These are phyloP conservation scores for Leishmania gerbilli DNA, from an alignment of 208 protist genomes.

Conservation along the genomic window DNA sequence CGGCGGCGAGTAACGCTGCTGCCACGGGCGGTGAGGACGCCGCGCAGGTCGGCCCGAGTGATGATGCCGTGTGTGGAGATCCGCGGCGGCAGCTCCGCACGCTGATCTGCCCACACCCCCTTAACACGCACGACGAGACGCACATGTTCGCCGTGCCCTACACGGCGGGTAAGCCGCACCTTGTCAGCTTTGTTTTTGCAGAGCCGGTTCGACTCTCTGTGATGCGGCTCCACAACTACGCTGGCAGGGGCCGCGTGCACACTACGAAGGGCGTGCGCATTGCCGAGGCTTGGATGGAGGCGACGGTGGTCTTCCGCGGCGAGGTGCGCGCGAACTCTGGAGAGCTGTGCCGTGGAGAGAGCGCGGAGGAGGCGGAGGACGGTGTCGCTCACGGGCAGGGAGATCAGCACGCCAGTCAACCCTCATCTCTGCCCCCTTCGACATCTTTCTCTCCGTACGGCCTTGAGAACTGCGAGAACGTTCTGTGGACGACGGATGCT, in stretches of 20 bases:
- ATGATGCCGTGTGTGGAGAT: constrained; percentile 20
- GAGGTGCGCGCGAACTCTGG: constrained; percentile 67
- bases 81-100: constrained; percentile 60
- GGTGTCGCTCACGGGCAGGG: neutral
- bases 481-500: constrained; percentile 65
- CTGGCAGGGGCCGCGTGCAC: constrained; percentile 88
- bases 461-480: constrained; percentile 71
- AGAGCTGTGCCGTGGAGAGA: constrained; percentile 23
- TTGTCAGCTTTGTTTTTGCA: constrained; percentile 73
- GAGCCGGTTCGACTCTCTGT: constrained; percentile 59
- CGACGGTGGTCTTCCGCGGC: constrained; percentile 52
- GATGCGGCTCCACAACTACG: constrained; percentile 92
- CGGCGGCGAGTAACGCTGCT: constrained; percentile 4
- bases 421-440: neutral
- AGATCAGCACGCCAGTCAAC: neutral
- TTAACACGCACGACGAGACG: constrained; percentile 85
- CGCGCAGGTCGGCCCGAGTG: constrained; percentile 3
- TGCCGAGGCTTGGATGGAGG: constrained; percentile 84
- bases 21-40: neutral
- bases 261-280: constrained; percentile 77
- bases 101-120: constrained; percentile 63
- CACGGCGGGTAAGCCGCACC: constrained; percentile 56
- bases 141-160: constrained; percentile 89
- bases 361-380: constrained; percentile 8
- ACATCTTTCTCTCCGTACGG: constrained; percentile 10